A percentile compares a stretch with the other conserved stretches of the same genome.
phyloP scores from a whole-genome alignment of 192 early-diverging fungal species.

The Fimicolochytrium jonesii region DNA sequence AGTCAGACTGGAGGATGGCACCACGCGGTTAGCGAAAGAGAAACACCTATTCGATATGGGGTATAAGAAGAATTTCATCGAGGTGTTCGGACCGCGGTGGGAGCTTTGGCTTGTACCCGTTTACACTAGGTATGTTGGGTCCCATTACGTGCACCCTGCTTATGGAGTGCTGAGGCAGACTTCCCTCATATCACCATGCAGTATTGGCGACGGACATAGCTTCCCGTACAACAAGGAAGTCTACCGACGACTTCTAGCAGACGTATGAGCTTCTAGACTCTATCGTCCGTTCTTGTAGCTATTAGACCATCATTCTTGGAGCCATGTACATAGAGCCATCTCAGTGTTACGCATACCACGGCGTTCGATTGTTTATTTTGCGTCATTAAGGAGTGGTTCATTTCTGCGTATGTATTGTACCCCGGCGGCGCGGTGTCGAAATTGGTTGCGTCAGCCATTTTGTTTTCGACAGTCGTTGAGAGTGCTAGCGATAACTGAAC shows the following conservation, averaged over 20 bases:
- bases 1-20: conserved; percentile 17
- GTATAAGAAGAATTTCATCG: conserved; percentile 21
- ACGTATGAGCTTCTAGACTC: too few relatives aligned
- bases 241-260: conserved; percentile 15
- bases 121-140: conserved; percentile 1
- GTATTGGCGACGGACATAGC: conserved; percentile 40
- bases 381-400: too few relatives aligned
- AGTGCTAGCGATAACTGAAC: too few relatives aligned
- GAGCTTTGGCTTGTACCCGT: conserved; percentile 41
- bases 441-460: too few relatives aligned
- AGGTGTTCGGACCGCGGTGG: conserved; percentile 35
- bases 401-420: too few relatives aligned
- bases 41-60: conserved; percentile 42
- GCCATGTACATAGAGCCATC: too few relatives aligned
- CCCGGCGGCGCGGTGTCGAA: too few relatives aligned
- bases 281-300: too few relatives aligned
- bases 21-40: neutral
- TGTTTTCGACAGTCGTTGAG: too few relatives aligned
- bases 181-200: neutral
- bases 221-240: conserved; percentile 32
- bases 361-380: too few relatives aligned
- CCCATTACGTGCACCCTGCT: neutral
- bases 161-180: neutral
- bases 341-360: too few relatives aligned
- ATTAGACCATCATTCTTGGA: too few relatives aligned